These are phyloP conservation scores for Salix udensis DNA, from an alignment of 345 rosid genomes.

Conservation along the genomic window DNA sequence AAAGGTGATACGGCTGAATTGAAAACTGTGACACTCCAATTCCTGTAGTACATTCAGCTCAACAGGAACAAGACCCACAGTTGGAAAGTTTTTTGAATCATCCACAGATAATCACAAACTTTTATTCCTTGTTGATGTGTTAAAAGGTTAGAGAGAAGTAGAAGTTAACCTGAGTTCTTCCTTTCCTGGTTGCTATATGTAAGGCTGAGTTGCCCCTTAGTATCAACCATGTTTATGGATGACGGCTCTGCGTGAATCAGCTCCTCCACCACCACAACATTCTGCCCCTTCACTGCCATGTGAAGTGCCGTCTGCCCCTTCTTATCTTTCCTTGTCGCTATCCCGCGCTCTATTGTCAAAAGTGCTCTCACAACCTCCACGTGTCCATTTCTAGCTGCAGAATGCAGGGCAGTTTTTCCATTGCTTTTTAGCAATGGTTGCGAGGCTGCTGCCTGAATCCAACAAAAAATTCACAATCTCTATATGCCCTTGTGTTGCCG, in stretches of 20 bases:
- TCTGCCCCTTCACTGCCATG: constrained; percentile 93
- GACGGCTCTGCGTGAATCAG: constrained; percentile 61
- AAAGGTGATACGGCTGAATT: background rate
- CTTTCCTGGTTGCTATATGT: constrained; percentile 81
- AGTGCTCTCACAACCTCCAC: constrained; percentile 66
- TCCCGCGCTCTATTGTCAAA: constrained; percentile 50
- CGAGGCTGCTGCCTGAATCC: constrained; percentile 75
- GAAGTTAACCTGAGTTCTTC: constrained; percentile 61
- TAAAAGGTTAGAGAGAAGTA: background rate
- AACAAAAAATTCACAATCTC: constrained; percentile 62
- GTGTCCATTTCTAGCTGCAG: constrained; percentile 89
- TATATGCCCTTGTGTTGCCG: constrained; percentile 87
- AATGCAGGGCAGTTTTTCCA: constrained; percentile 88
- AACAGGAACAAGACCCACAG: too few relatives aligned
- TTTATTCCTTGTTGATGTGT: too few relatives aligned
- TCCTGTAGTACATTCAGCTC: too few relatives aligned
- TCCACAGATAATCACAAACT: too few relatives aligned
- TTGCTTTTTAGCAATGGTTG: constrained; percentile 79
- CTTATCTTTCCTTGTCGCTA: constrained; percentile 61
- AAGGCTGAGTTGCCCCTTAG: constrained; percentile 74
- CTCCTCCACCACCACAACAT: constrained; percentile 54
- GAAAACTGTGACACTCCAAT: too few relatives aligned
- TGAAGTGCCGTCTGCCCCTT: constrained; percentile 96
- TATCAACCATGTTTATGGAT: constrained; percentile 58
- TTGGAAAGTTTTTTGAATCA: too few relatives aligned